Evolutionary conservation across 78 protist genomes (phyloP).

Genomic region (Dictyostelium discoideum): dicty_2.7 NC_007090.3:600001-600500

Average conservation of each 20-base stretch:
- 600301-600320: conserved; percentile 53
- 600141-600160: not conserved
- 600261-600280: not conserved
- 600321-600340: conserved; percentile 2
- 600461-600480: conserved; percentile 15
- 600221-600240: not conserved
- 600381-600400: not conserved
- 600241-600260: conserved; percentile 30
- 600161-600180: not conserved
- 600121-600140: not conserved
- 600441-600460: conserved; percentile 26
- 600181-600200: too few relatives aligned
- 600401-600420: not conserved
- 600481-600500: not conserved
- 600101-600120: not conserved
- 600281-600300: conserved; percentile 12
- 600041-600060: conserved; percentile 23
- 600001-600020: not conserved
- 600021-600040: not conserved
- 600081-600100: not conserved
- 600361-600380: not conserved
- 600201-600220: not conserved
- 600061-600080: conserved; percentile 61
- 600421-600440: conserved; percentile 3
- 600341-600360: not conserved